Evolutionary conservation across 768 basidiomycete species (phyloP).

Genomic region (Tricholoma matsutake): DNA sequence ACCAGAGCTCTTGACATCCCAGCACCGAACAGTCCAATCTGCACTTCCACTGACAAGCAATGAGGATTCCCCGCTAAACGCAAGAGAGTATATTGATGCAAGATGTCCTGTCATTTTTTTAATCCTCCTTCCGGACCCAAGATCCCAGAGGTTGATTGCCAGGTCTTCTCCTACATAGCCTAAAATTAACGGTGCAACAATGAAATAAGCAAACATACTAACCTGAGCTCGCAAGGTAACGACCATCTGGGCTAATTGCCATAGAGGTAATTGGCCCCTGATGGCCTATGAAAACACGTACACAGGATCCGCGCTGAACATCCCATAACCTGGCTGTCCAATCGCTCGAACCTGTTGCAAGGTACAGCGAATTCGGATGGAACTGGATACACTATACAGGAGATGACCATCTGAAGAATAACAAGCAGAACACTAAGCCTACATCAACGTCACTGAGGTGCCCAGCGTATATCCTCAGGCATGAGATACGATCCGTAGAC

Average conservation of each 20-base stretch:
- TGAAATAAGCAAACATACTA: slow-evolving; percentile 9
- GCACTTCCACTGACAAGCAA: slow-evolving; percentile 88
- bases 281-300: slow-evolving; percentile 95
- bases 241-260: slow-evolving; percentile 91
- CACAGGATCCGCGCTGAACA: slow-evolving; percentile 90
- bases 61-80: slow-evolving; percentile 90
- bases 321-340: slow-evolving; percentile 98
- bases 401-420: slow-evolving; percentile 2
- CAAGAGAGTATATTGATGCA: slow-evolving; percentile 83
- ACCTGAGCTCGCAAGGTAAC: slow-evolving; percentile 91
- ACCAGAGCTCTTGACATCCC: slow-evolving; percentile 88
- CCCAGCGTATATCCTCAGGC: slow-evolving; percentile 90
- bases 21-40: slow-evolving; percentile 97
- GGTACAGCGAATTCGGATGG: slow-evolving; percentile 96
- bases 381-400: slow-evolving; percentile 80
- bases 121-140: slow-evolving; percentile 89
- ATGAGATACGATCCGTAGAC: slow-evolving; percentile 88
- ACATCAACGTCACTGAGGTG: slow-evolving; percentile 98
- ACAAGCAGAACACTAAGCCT: slow-evolving; percentile 31
- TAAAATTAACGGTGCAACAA: neutral
- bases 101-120: slow-evolving; percentile 97
- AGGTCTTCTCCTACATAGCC: slow-evolving; percentile 71
- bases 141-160: slow-evolving; percentile 94
- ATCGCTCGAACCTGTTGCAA: slow-evolving; percentile 96
- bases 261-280: slow-evolving; percentile 83